These are phyloP conservation scores for Boletus rubropictus DNA, from an alignment of 768 basidiomycete genomes.

Conservation along the genomic window DNA sequence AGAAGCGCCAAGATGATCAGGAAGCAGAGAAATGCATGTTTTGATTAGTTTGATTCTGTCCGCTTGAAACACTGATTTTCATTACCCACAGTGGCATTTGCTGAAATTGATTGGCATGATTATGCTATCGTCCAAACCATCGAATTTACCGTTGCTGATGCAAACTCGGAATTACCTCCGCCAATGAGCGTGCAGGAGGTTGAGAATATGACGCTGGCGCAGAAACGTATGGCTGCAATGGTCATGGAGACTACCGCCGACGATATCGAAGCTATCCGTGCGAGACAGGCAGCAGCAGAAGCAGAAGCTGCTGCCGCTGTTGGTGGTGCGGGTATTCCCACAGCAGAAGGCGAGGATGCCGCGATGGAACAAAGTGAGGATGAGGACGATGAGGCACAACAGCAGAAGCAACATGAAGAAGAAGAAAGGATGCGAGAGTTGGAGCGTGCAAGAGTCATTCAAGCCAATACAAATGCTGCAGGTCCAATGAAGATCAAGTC, in stretches of 20 bases:
- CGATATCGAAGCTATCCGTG: slow-evolving; percentile 77
- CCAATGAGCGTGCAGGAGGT: slow-evolving; percentile 95
- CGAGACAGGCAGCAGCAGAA: slow-evolving; percentile 78
- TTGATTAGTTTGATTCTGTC: neutral
- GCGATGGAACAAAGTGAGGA: slow-evolving; percentile 78
- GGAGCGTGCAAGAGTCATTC: slow-evolving; percentile 73
- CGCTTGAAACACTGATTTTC: slow-evolving; percentile 1
- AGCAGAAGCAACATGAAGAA: slow-evolving; percentile 57
- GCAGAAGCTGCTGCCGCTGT: slow-evolving; percentile 81
- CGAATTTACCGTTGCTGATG: slow-evolving; percentile 92
- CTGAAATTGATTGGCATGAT: slow-evolving; percentile 99
- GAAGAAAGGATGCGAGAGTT: slow-evolving; percentile 66
- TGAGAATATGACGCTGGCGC: slow-evolving; percentile 92
- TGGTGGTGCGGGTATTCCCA: slow-evolving; percentile 48
- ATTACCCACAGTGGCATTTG: slow-evolving; percentile 68
- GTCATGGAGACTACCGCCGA: slow-evolving; percentile 93
- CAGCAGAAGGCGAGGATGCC: slow-evolving; percentile 51
- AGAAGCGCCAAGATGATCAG: slow-evolving; percentile 82
- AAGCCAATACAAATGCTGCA: slow-evolving; percentile 69
- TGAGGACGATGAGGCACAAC: slow-evolving; percentile 63
- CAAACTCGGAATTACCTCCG: slow-evolving; percentile 86
- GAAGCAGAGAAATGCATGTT: slow-evolving; percentile 85
- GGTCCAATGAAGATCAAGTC: slow-evolving; percentile 92
- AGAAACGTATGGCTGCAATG: slow-evolving; percentile 98
- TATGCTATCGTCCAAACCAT: slow-evolving; percentile 98